Evolutionary conservation across 257 asterid genomes (phyloP).

Genomic region (Solanum medicagineum): DNA sequence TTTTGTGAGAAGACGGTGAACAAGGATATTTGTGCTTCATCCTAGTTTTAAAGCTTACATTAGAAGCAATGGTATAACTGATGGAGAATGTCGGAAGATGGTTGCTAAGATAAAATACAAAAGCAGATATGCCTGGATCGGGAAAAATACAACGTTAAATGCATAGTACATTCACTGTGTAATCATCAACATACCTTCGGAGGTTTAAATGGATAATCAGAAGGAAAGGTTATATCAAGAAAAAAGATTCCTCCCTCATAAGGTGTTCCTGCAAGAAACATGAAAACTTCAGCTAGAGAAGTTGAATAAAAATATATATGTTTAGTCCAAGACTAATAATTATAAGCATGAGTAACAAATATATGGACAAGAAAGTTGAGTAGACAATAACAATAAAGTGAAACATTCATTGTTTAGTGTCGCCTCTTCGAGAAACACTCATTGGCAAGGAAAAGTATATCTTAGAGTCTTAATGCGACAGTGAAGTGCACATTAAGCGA

Average conservation of each 20-base stretch:
- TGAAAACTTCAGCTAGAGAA: neutral
- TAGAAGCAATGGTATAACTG: neutral
- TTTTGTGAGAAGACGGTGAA: neutral
- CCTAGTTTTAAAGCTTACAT: neutral
- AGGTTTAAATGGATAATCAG: conserved; percentile 78
- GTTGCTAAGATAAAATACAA: neutral
- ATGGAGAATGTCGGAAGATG: neutral
- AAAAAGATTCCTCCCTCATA: conserved; percentile 80
- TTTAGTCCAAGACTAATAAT: neutral
- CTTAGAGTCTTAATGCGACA: neutral
- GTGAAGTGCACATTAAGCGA: neutral
- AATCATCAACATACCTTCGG: conserved; percentile 56
- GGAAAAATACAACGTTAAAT: neutral
- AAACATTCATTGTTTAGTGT: neutral
- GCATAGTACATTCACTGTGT: neutral
- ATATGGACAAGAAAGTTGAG: neutral
- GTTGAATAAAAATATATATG: neutral
- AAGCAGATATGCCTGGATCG: neutral
- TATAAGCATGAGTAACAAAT: neutral
- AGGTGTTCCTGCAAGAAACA: conserved; percentile 68
- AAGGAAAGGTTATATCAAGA: conserved; percentile 80
- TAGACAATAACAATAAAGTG: neutral
- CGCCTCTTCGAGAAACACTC: neutral
- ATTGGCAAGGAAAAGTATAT: neutral
- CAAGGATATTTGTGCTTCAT: neutral